phyloP scores from a whole-genome alignment of 805 yeast genomes.

The Barnettozyma pratensis region DNA sequence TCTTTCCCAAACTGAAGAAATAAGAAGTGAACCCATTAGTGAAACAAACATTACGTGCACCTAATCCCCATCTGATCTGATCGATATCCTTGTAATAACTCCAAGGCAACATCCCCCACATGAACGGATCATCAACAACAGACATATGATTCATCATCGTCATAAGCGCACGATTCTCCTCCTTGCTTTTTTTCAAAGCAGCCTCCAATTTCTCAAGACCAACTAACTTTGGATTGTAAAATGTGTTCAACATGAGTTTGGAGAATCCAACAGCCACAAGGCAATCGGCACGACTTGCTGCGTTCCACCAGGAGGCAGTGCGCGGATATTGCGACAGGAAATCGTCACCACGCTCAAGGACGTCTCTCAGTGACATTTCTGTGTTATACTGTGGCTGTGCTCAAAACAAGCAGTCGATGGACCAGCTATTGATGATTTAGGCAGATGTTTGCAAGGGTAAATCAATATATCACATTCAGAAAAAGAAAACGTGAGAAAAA shows the following conservation, averaged over 20 bases:
- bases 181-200: conserved; percentile 57
- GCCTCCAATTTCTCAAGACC: conserved; percentile 59
- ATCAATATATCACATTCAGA: no score
- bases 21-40: conserved; percentile 41
- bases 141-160: conserved; percentile 95
- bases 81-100: conserved; percentile 55
- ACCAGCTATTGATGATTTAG: no score
- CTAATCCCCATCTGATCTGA: conserved; percentile 87
- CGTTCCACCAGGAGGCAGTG: conserved; percentile 53
- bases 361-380: conserved; percentile 66
- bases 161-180: conserved; percentile 67
- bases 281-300: conserved; percentile 65
- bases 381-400: neutral
- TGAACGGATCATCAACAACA: conserved; percentile 83
- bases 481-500: no score
- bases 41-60: conserved; percentile 89
- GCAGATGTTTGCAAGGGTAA: no score
- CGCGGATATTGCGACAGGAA: conserved; percentile 63
- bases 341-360: conserved; percentile 67
- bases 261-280: conserved; percentile 58
- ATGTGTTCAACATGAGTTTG: conserved; percentile 52
- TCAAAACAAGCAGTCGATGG: no score
- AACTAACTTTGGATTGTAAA: conserved; percentile 59
- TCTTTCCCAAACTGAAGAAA: conserved; percentile 85
- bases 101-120: conserved; percentile 85